These are phyloP conservation scores for Crithidia fasciculata DNA, from an alignment of 208 protist genomes.

Conservation along the genomic window DNA sequence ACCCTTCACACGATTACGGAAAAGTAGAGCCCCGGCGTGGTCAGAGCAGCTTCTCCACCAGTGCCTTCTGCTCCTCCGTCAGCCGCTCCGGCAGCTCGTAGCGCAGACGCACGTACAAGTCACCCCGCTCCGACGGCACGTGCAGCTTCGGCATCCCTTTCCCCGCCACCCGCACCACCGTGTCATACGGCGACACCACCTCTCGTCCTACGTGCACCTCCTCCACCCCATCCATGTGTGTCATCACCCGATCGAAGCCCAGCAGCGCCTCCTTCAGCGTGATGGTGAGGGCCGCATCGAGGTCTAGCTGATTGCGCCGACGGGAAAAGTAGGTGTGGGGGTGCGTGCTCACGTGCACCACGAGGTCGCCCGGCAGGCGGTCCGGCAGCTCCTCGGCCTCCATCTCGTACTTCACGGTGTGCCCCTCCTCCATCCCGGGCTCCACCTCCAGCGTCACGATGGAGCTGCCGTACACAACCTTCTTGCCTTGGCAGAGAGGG, in stretches of 20 bases:
- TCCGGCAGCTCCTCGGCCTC: conserved; percentile 84
- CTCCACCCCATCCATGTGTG: conserved; percentile 87
- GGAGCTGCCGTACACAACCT: conserved; percentile 53
- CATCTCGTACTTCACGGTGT: conserved; percentile 84
- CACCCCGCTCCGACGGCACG: conserved; percentile 84
- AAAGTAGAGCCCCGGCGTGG: background rate
- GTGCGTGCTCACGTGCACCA: conserved; percentile 53
- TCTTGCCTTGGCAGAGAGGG: conserved; percentile 71
- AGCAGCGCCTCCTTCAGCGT: conserved; percentile 89
- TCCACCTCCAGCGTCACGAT: conserved; percentile 77
- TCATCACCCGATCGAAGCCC: conserved; percentile 84
- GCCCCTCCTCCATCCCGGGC: conserved; percentile 67
- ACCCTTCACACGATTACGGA: no score
- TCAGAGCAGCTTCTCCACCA: conserved; percentile 33
- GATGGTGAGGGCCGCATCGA: conserved; percentile 80
- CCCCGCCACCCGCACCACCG: conserved; percentile 68
- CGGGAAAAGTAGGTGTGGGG: conserved; percentile 84
- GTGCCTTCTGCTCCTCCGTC: conserved; percentile 47
- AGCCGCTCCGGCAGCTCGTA: conserved; percentile 79
- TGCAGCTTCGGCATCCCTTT: conserved; percentile 94
- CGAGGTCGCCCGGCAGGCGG: conserved; percentile 81
- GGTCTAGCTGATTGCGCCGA: conserved; percentile 73
- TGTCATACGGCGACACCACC: conserved; percentile 65
- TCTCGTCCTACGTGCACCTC: conserved; percentile 42
- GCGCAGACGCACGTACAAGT: conserved; percentile 87